Evolutionary conservation across 495 filamentous ascomycete species (phyloP).

Genomic region (Amorphotheca resinae): DNA sequence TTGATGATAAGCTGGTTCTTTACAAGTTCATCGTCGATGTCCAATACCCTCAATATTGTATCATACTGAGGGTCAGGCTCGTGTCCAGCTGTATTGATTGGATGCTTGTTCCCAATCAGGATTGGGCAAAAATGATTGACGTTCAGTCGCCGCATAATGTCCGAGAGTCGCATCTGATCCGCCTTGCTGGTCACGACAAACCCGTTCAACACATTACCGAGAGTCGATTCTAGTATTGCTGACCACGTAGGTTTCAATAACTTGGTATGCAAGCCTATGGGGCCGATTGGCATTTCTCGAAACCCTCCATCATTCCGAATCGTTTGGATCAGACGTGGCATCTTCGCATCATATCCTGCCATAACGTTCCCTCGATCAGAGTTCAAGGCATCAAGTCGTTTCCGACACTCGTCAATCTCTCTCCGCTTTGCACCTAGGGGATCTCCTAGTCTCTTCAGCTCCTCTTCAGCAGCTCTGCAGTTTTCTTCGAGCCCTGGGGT

Average conservation of each 20-base stretch:
- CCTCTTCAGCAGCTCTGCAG: slow-evolving; percentile 5
- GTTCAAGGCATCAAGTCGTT: slow-evolving; percentile 32
- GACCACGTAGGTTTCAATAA: slow-evolving; percentile 74
- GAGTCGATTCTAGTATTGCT: slow-evolving; percentile 60
- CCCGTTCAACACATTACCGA: slow-evolving; percentile 50
- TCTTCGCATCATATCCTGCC: slow-evolving; percentile 46
- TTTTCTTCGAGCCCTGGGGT: slow-evolving; percentile 9
- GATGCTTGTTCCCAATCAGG: slow-evolving; percentile 39
- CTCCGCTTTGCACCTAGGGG: slow-evolving; percentile 30
- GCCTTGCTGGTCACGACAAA: slow-evolving; percentile 70
- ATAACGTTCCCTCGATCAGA: slow-evolving; percentile 36
- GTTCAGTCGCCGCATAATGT: slow-evolving; percentile 46
- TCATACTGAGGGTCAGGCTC: slow-evolving; percentile 63
- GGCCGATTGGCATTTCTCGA: slow-evolving; percentile 62
- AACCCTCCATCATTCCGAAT: slow-evolving; percentile 60
- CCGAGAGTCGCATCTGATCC: slow-evolving; percentile 50
- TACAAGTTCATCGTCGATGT: slow-evolving; percentile 70
- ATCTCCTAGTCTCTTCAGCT: slow-evolving; percentile 24
- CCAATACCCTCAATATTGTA: slow-evolving; percentile 66
- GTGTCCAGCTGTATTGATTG: slow-evolving; percentile 48
- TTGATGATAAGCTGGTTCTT: slow-evolving; percentile 74
- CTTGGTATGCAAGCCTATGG: slow-evolving; percentile 63
- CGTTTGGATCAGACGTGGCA: slow-evolving; percentile 49
- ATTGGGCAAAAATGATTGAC: slow-evolving; percentile 28
- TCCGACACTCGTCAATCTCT: slow-evolving; percentile 17